These are phyloP conservation scores for Amaranthus tricolor DNA, from an alignment of 179 eudicot genomes.

Conservation along the genomic window DNA sequence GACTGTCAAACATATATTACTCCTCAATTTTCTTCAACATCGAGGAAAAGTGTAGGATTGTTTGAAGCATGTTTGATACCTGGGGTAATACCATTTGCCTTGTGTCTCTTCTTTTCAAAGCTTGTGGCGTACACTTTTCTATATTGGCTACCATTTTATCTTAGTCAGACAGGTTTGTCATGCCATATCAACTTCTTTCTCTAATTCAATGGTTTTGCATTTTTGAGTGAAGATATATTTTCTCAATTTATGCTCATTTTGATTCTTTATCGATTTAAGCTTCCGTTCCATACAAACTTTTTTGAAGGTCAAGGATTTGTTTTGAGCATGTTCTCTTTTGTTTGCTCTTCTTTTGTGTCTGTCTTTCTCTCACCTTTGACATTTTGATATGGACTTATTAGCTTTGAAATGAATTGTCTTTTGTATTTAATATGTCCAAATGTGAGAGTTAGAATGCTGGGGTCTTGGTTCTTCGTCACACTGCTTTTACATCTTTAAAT, in stretches of 20 bases:
- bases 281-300: background rate
- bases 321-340: background rate
- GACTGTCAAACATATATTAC: conserved; percentile 14
- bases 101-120: conserved; percentile 94
- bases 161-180: conserved; percentile 83
- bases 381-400: background rate
- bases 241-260: background rate
- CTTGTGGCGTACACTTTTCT: conserved; percentile 96
- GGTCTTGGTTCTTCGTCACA: too few relatives aligned
- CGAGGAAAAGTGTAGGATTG: conserved; percentile 67
- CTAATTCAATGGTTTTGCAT: background rate
- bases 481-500: background rate
- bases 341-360: background rate
- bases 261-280: background rate
- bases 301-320: background rate
- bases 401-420: too few relatives aligned
- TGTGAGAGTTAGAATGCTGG: too few relatives aligned
- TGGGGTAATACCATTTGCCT: conserved; percentile 92
- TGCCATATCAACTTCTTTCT: conserved; percentile 7
- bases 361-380: background rate
- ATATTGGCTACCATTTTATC: conserved; percentile 92
- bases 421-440: too few relatives aligned
- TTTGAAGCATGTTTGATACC: conserved; percentile 84
- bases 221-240: too few relatives aligned
- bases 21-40: conserved; percentile 28